Evolutionary conservation across 139 green algal genomes (phyloP), one percentile per base, ranked within the genome.

Genomic region (Chlamydomonas sp.): DNA sequence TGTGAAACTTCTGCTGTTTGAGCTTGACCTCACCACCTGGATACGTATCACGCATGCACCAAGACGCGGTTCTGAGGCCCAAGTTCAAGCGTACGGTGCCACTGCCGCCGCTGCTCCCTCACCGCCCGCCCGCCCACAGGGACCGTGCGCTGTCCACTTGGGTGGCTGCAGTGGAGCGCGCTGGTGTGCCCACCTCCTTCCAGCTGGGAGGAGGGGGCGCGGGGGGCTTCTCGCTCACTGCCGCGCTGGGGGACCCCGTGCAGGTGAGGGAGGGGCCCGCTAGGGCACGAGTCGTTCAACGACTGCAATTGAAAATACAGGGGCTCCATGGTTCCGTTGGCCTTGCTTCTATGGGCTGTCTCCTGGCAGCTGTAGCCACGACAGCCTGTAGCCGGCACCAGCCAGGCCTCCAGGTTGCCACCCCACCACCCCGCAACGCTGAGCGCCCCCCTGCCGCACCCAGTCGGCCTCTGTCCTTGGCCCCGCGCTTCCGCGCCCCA

Each of bases 181-280:
- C 20, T 4, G 82, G 71, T 16, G 82, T 86, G 61, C 61, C 71
- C 61, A 86, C 80, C 69, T 80, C 66, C 5, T 31, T 63, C 17
- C 63, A n/a, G 18, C 1, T 20, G 2, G 59, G 15, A 0, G 59
- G 62, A 62, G 20, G 62, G 8, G 57, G 20, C 31, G 67, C 17
- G 18, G 64, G 7, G 15, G 77, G 83, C 17, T 97, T 96, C 91
- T 91, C 71, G 10, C 88, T 96, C 6, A 72, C 76, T 7, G 60
- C 72, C 57, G 90, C 91, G 4, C 87, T 96, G 74, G 95, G 93
- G 0, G 91, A 96, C 79, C 91, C 94, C 9, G 93, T 95, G 8
- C 88, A 92, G 80, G 91, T 95, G 61, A 77, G 92, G 4, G 10
- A 5, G 61, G n/a, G 8, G 69, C 1, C 16, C 49, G 68, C 7